A percentile compares a stretch with the other conserved stretches of the same genome.
Evolutionary conservation across 2,329 filamentous ascomycete species (phyloP).

Genomic region (Ceratocystis albifundus): DNA sequence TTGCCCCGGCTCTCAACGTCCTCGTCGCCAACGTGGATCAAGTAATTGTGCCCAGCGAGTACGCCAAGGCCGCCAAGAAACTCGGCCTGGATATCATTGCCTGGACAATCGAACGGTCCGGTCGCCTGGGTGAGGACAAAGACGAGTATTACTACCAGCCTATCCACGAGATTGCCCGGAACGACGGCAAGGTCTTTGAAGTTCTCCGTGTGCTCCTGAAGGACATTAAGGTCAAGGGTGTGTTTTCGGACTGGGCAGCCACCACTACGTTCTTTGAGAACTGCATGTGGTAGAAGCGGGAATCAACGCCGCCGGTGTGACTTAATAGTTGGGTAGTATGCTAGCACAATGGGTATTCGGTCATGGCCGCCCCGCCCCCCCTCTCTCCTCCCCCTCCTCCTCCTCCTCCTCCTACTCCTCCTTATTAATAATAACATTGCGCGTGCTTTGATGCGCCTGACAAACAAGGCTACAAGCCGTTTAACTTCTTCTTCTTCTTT

Average conservation of each 20-base stretch:
- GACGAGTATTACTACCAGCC: constrained; percentile 46
- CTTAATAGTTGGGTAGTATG: too few species aligned
- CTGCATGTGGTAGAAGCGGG: constrained; percentile 38
- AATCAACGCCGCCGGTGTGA: too few species aligned
- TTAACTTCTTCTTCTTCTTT: too few species aligned
- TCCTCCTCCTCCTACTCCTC: too few species aligned
- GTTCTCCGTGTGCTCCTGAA: constrained; percentile 53
- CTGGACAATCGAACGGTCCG: constrained; percentile 58
- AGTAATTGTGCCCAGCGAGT: constrained; percentile 50
- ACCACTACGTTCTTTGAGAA: constrained; percentile 62
- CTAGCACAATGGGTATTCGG: too few species aligned
- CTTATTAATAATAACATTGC: too few species aligned
- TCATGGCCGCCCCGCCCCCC: too few species aligned
- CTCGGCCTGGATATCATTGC: constrained; percentile 54
- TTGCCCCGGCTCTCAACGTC: constrained; percentile 53
- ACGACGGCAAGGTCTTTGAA: constrained; percentile 55
- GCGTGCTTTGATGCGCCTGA: too few species aligned
- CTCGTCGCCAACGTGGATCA: constrained; percentile 43
- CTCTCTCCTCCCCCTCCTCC: too few species aligned
- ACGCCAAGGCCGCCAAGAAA: constrained; percentile 48
- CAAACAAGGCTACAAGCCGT: too few species aligned
- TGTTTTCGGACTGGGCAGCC: constrained; percentile 60
- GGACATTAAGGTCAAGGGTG: constrained; percentile 47
- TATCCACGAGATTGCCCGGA: constrained; percentile 43
- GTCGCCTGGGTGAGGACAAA: constrained; percentile 42